Base-by-base conservation (phyloP, 2,329 filamentous ascomycete genomes). In the Aspergillus sp. region DNA sequence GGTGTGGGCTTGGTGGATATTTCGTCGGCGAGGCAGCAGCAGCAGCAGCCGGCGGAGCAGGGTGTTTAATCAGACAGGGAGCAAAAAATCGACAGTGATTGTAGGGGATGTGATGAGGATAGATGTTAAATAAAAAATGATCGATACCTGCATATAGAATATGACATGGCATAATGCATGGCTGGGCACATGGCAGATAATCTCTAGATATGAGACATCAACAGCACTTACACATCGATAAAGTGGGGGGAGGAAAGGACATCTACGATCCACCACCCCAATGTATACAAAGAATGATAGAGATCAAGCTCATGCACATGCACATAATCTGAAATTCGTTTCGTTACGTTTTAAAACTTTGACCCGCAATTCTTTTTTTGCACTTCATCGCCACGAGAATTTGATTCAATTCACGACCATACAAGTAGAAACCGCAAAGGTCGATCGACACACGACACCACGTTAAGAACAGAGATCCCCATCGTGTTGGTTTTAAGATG, bases 1-100 rank as follows among this genome's bases (percentile, higher is more conserved):
- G 74, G 74, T 3, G 73, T 77, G 36, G 74, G 74, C 3, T 50
- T 75, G 31, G 67, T 77, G 32, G 67, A 76, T 67, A 65, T 76
- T 50, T 69, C 71, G 10, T 39, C 55, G 16, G 58, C 54, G 16
- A 56, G 61, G 20, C 20, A 62, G 49, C 42, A 51, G 46, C n/a
- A 46, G 26, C 4, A 26, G 11, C 39, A 52, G 22, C n/a, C 45
- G 49, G 36, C 16, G 26, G 36, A 42, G 36, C 14, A n/a, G 36
- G 16, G 36, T 3, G 36, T 42, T 42, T 42, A n/a, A 36, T 36
- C 11, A 36, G 14, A 36, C 10, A 36, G 5, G 4, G 22, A 22
- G 22, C 22, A 22, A 22, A 22, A 5, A 42, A 16, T 42, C 5
- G 16, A 42, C 12, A 4, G 16, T 42, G 36, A 6, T 42, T n/a